phyloP scores from a whole-genome alignment of 768 basidiomycete species.

The Lentinula edodes region DNA sequence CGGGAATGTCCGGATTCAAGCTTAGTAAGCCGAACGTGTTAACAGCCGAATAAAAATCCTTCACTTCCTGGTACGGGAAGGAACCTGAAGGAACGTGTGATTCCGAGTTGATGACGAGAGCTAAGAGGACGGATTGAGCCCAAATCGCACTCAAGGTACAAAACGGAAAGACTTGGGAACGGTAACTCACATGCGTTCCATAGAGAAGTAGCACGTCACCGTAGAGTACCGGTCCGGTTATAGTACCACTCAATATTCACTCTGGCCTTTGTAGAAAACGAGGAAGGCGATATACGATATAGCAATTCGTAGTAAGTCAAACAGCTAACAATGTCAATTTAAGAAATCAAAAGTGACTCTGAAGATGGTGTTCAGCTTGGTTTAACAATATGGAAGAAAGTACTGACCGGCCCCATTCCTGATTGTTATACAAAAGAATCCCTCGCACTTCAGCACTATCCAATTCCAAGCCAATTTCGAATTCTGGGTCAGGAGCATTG shows the following conservation, averaged over 20 bases:
- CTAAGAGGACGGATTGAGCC: no score
- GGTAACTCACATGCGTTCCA: neutral
- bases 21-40: neutral
- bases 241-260: no score
- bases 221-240: no score
- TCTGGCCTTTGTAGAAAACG: no score
- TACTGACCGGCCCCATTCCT: constrained; percentile 77
- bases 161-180: neutral
- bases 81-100: constrained; percentile 1
- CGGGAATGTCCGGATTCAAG: constrained; percentile 4
- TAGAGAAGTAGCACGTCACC: neutral
- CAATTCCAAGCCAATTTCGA: constrained; percentile 78
- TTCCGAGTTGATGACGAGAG: neutral
- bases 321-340: constrained; percentile 17
- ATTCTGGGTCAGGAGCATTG: constrained; percentile 41
- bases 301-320: neutral
- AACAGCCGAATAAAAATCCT: neutral
- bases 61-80: neutral
- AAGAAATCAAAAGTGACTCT: constrained; percentile 49
- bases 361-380: constrained; percentile 6
- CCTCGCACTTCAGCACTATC: constrained; percentile 87
- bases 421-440: constrained; percentile 64
- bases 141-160: neutral
- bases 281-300: neutral
- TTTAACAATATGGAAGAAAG: constrained; percentile 5